Evolutionary conservation across 1,139 yeast species (phyloP).

Genomic region (Candida freyschussii): DNA sequence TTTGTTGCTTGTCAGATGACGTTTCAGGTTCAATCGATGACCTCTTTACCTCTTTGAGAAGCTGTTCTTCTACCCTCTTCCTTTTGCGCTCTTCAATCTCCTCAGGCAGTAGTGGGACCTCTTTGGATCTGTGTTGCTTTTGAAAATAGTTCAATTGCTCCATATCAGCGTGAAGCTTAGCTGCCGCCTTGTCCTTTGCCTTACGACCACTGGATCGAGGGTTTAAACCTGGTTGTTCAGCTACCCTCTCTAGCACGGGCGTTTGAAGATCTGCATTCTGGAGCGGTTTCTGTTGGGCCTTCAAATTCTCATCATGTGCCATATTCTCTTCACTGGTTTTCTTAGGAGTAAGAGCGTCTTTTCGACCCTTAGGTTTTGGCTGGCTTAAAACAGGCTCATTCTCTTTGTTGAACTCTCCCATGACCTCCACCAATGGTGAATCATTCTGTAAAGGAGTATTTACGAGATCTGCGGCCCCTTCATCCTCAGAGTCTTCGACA

Average conservation of each 20-base stretch:
- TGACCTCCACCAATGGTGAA: background rate
- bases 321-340: slow-evolving; percentile 1
- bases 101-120: slow-evolving; percentile 30
- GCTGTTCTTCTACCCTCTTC: slow-evolving; percentile 23
- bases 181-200: slow-evolving; percentile 65
- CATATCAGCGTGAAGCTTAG: slow-evolving; percentile 64
- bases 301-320: too few relatives aligned
- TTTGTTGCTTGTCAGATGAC: slow-evolving; percentile 6
- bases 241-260: too few relatives aligned
- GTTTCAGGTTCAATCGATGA: slow-evolving; percentile 17
- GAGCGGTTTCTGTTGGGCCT: too few relatives aligned
- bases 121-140: slow-evolving; percentile 32
- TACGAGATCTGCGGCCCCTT: slow-evolving; percentile 1
- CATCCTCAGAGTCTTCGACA: slow-evolving; percentile 24
- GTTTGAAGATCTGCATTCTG: too few relatives aligned
- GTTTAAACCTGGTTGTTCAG: slow-evolving; percentile 3
- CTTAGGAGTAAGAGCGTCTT: slow-evolving; percentile 6
- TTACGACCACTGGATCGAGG: slow-evolving; percentile 30
- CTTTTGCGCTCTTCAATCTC: slow-evolving; percentile 28
- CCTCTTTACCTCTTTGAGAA: slow-evolving; percentile 15
- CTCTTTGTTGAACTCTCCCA: background rate
- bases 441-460: background rate
- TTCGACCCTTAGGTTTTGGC: too few relatives aligned
- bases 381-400: background rate
- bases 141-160: slow-evolving; percentile 60